A percentile compares a stretch with the other conserved stretches of the same genome.
Conservation (phyloP, 2,329 filamentous ascomycete species). For the Teratosphaeria zuluensis region DNA sequence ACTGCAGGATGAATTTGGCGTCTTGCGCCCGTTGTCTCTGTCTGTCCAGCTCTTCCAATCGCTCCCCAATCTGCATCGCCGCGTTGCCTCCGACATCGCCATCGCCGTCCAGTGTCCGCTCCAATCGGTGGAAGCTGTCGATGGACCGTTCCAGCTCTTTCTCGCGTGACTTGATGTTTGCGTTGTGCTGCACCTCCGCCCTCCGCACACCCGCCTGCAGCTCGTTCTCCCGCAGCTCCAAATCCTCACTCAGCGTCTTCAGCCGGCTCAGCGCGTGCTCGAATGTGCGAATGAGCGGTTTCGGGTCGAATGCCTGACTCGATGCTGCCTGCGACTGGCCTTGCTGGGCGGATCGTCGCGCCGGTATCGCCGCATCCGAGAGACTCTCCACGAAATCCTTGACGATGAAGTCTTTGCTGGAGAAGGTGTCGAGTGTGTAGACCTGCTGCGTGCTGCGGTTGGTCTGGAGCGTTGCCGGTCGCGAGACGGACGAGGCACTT, state of each 20-base stretch:
- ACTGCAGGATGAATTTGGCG: slow-evolving; percentile 89
- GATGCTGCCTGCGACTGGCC: slow-evolving; percentile 20
- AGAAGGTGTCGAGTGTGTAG: slow-evolving; percentile 73
- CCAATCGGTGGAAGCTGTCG: slow-evolving; percentile 80
- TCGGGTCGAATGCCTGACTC: slow-evolving; percentile 66
- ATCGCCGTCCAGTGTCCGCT: slow-evolving; percentile 59
- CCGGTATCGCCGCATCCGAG: slow-evolving; percentile 73
- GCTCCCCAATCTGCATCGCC: slow-evolving; percentile 89
- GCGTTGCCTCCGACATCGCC: slow-evolving; percentile 64
- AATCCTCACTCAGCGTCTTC: slow-evolving; percentile 64
- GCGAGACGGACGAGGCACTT: not conserved
- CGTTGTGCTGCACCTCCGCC: slow-evolving; percentile 84
- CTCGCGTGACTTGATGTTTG: slow-evolving; percentile 79
- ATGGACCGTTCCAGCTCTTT: slow-evolving; percentile 87
- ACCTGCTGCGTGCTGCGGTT: slow-evolving; percentile 1
- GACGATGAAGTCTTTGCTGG: slow-evolving; percentile 76
- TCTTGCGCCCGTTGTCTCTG: slow-evolving; percentile 84
- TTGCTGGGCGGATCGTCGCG: slow-evolving; percentile 60
- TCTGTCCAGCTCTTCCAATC: slow-evolving; percentile 85
- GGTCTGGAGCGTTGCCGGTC: slow-evolving; percentile 1
- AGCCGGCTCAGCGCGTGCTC: slow-evolving; percentile 65
- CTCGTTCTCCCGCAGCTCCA: slow-evolving; percentile 85
- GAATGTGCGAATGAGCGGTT: slow-evolving; percentile 91
- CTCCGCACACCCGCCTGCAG: slow-evolving; percentile 79
- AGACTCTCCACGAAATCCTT: slow-evolving; percentile 94